Conservation (phyloP, 2,329 filamentous ascomycete species). For the Verticillium tricorpus region DNA sequence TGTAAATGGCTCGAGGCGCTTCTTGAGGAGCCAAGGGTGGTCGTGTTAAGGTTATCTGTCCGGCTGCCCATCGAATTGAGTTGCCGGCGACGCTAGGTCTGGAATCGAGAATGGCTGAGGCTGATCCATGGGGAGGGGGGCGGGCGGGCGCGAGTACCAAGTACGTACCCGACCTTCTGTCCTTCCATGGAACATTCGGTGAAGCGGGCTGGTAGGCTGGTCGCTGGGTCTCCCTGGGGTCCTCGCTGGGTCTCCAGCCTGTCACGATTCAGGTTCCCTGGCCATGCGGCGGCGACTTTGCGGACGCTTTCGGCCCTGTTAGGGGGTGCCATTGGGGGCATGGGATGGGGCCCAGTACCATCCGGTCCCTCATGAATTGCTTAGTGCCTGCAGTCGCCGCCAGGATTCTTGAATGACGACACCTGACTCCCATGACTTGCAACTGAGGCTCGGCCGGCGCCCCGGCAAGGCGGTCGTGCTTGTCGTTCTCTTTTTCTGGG, state of each 20-base stretch:
- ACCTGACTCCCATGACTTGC: not conserved
- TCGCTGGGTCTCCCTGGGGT: not conserved
- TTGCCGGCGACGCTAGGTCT: conserved; percentile 2
- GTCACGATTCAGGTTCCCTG: not conserved
- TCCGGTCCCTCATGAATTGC: not conserved
- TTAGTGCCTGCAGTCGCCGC: not conserved
- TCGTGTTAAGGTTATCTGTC: conserved; percentile 3
- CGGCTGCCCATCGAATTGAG: conserved; percentile 3
- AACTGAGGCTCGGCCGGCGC: not conserved
- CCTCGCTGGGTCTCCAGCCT: not conserved
- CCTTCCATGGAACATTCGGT: conserved; percentile 3
- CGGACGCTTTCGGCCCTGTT: not conserved
- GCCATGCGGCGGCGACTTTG: not conserved
- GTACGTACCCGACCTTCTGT: conserved; percentile 1
- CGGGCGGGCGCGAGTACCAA: no score
- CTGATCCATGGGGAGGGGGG: not conserved
- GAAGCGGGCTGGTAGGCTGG: not conserved
- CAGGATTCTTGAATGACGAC: not conserved
- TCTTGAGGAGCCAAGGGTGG: not conserved
- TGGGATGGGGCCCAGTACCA: not conserved
- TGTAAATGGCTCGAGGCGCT: not conserved
- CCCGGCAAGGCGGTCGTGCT: not conserved
- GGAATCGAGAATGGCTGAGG: not conserved
- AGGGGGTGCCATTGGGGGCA: not conserved
- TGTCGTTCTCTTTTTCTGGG: not conserved